Base-by-base conservation (phyloP, 441 rosid species). In the Lepidium campestre region DNA sequence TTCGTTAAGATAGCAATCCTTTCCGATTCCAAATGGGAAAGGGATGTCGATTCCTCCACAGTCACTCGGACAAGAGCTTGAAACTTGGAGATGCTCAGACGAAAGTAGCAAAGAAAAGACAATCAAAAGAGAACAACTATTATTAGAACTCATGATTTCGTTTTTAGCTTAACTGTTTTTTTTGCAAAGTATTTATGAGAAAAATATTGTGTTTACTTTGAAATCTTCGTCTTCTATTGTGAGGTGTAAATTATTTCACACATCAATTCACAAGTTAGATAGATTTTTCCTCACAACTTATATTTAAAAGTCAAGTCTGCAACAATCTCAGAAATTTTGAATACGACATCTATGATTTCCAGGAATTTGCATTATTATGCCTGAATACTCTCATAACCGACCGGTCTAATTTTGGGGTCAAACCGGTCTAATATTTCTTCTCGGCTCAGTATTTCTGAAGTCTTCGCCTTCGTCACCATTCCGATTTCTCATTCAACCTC, bases 21-120 rank as follows among this genome's bases (percentile, higher is more conserved):
- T 0, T 48, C 75, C 79, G 22, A 77, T 71, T 46, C 81, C 83
- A 56, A 77, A 80, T 2, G 83, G 83, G 39, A 56, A 75, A 71
- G 32, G 1, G 35, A 72, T 75, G 0, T 22, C 4, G n/a, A 77
- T 71, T 27, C 35, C 70, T 57, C 81, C 83, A 22, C 81, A 80
- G 0, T 19, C 0, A 0, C 1, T 18, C 1, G 0, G 29, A 55
- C 63, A 57, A 18, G 29, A 37, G 13, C 6, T 10, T 8, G 47
- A 1, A 31, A 14, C 4, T 1, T 36, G 15, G 49, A 50, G 55
- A 61, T 11, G 0, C 2, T 45, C 20, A 7, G 47, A 54, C 1
- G 41, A 23, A 34, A 52, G 17, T 23, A 34, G 10, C 1, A 60
- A 2, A 69, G 39, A 44, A 14, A 25, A 45, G 12, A 63, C 22